phyloP scores from a whole-genome alignment of 2,329 filamentous ascomycete species.

The Kalaharituber pfeilii region DNA sequence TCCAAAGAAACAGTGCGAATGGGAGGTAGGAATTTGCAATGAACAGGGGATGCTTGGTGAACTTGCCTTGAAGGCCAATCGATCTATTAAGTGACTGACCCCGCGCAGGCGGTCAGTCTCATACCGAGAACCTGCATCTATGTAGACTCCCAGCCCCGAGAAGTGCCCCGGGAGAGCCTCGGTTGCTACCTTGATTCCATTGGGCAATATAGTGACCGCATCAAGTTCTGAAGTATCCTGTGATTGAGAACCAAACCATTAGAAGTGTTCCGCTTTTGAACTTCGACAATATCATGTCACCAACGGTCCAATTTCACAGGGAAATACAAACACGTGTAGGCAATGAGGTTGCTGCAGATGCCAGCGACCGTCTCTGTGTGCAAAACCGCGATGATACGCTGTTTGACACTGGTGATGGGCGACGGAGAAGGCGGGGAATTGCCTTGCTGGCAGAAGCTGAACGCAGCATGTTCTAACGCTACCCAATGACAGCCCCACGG shows the following conservation, averaged over 20 bases:
- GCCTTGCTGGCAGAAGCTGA: not conserved
- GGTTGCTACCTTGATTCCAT: constrained; percentile 85
- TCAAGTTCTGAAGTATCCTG: constrained; percentile 77
- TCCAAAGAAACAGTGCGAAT: not conserved
- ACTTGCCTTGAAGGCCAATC: constrained; percentile 72
- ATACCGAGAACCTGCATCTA: constrained; percentile 88
- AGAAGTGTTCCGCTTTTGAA: not conserved
- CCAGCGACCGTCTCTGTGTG: not conserved
- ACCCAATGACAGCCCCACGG: no score
- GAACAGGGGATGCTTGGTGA: not conserved
- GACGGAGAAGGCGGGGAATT: not conserved
- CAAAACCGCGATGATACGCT: not conserved
- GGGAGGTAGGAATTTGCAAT: not conserved
- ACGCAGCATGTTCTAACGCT: constrained; percentile 1
- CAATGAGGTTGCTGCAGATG: not conserved
- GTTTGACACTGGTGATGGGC: not conserved
- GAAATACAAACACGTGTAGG: not conserved
- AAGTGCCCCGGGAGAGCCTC: constrained; percentile 91
- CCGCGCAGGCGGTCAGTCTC: constrained; percentile 72
- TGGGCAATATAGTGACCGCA: constrained; percentile 69
- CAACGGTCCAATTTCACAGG: not conserved
- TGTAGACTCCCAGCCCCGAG: constrained; percentile 83
- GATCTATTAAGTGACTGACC: constrained; percentile 89
- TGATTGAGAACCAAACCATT: not conserved
- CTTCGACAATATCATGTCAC: not conserved